Conservation (phyloP, 129 eudicot genomes). For the Centrapalus pauciflorus region DNA sequence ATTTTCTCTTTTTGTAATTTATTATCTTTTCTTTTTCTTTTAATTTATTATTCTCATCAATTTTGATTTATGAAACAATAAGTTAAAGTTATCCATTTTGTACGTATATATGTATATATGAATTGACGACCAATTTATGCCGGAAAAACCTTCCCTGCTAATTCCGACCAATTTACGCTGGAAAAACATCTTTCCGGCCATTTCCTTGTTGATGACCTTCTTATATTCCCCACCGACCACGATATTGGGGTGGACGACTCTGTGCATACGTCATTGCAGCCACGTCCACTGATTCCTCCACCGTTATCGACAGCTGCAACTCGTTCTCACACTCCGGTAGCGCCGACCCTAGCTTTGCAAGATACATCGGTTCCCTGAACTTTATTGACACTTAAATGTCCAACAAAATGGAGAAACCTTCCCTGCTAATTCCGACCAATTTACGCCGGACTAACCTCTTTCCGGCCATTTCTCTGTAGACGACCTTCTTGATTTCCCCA, state of each 20-base stretch:
- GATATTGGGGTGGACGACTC: slow-evolving; percentile 1
- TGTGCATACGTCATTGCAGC: slow-evolving; percentile 2
- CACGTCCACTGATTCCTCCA: slow-evolving; percentile 29
- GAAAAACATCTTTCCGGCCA: slow-evolving; percentile 30
- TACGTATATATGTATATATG: no score
- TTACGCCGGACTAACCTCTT: no score
- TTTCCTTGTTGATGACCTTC: slow-evolving; percentile 62
- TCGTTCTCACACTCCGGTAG: slow-evolving; percentile 23
- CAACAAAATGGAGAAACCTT: no score
- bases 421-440: no score
- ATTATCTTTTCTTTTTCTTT: no score
- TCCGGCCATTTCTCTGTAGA: no score
- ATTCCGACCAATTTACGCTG: slow-evolving; percentile 25
- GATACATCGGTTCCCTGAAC: slow-evolving; percentile 32
- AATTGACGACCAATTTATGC: no score
- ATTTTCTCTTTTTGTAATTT: no score
- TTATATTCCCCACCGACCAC: slow-evolving; percentile 60
- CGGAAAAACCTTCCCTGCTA: not conserved
- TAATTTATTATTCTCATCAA: no score
- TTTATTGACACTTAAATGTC: slow-evolving; percentile 40
- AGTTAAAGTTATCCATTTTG: no score
- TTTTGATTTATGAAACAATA: no score
- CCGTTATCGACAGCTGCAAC: slow-evolving; percentile 42
- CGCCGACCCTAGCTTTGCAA: slow-evolving; percentile 7
- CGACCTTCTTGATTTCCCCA: no score